phyloP scores from a whole-genome alignment of 2,329 filamentous ascomycete species.

The Xylariaceae sp. region DNA sequence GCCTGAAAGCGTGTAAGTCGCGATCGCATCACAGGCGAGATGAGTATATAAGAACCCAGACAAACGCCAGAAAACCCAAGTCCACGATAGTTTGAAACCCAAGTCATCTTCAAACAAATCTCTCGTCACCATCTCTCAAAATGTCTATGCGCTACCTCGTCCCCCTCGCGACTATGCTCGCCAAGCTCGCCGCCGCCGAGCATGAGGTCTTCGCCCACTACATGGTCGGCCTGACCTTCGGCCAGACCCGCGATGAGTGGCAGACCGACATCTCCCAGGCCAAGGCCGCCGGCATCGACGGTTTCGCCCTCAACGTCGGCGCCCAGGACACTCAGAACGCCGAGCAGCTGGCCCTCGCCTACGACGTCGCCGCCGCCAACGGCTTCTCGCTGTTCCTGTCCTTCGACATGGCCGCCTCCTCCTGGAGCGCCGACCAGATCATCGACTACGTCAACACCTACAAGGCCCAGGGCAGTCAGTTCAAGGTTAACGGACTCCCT shows the following conservation, averaged over 20 bases:
- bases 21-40: too few species aligned
- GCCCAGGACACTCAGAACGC: conserved; percentile 24
- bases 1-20: too few species aligned
- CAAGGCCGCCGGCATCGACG: conserved; percentile 27
- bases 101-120: too few species aligned
- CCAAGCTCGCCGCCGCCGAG: conserved; percentile 11
- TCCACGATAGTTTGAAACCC: too few species aligned
- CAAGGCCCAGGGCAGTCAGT: conserved; percentile 36
- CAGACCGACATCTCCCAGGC: conserved; percentile 27
- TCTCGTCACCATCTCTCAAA: not conserved
- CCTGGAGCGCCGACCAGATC: conserved; percentile 29
- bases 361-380: conserved; percentile 29
- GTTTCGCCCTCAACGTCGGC: conserved; percentile 29
- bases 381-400: conserved; percentile 36
- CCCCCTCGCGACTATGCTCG: conserved; percentile 16
- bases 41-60: too few species aligned
- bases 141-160: conserved; percentile 21
- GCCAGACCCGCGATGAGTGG: conserved; percentile 28
- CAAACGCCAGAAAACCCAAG: too few species aligned
- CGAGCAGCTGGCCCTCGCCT: conserved; percentile 31
- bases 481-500: conserved; percentile 37
- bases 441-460: conserved; percentile 34
- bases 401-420: conserved; percentile 31
- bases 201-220: conserved; percentile 30
- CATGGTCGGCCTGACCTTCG: conserved; percentile 28